These are phyloP conservation scores for Thalassiosira profunda DNA, from an alignment of 108 stramenopile species.

Conservation along the genomic window DNA sequence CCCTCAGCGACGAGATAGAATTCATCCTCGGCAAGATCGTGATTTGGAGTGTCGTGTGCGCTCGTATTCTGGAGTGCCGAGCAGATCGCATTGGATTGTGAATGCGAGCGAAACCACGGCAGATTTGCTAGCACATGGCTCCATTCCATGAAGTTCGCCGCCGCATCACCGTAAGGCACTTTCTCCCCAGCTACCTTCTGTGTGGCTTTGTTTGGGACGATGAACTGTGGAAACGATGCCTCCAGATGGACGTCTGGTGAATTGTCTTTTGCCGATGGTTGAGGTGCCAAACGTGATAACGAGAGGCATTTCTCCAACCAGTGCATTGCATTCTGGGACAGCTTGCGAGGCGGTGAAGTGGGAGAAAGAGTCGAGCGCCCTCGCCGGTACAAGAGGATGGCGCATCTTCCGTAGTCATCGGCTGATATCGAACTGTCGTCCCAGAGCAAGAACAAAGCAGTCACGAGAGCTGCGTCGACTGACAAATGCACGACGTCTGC, in stretches of 20 bases:
- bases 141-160: slow-evolving; percentile 20
- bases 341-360: not conserved
- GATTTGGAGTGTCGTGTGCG: no score
- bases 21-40: slow-evolving; percentile 28
- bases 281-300: not conserved
- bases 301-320: slow-evolving; percentile 32
- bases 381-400: slow-evolving; percentile 24
- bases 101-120: slow-evolving; percentile 13
- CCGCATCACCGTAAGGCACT: slow-evolving; percentile 5
- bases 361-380: slow-evolving; percentile 4
- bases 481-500: slow-evolving; percentile 25
- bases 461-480: slow-evolving; percentile 36
- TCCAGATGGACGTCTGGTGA: not conserved
- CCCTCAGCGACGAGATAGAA: slow-evolving; percentile 50
- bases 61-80: not conserved
- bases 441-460: slow-evolving; percentile 29
- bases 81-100: not conserved
- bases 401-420: slow-evolving; percentile 3
- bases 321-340: slow-evolving; percentile 20
- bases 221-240: slow-evolving; percentile 5
- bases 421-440: not conserved
- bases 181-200: not conserved
- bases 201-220: slow-evolving; percentile 1
- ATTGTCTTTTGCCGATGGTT: not conserved
- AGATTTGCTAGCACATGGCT: slow-evolving; percentile 17